These are phyloP conservation scores for Apiospora hydei DNA, from an alignment of 2,329 filamentous ascomycete species.

Conservation along the genomic window DNA sequence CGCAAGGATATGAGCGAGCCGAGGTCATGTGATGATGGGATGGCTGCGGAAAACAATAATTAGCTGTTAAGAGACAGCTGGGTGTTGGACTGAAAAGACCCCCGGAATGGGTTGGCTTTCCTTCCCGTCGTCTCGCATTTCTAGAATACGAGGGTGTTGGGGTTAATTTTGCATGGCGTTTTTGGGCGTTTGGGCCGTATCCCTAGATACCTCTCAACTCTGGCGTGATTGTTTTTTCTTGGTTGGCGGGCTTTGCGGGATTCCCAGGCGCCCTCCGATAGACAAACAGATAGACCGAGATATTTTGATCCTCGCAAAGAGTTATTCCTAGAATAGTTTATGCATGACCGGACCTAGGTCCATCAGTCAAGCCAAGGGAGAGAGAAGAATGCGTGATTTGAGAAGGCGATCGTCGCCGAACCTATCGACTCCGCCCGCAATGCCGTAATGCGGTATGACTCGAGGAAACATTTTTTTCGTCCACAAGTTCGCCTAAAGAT, in stretches of 20 bases:
- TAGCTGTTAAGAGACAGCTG: not conserved
- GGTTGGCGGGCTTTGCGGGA: not conserved
- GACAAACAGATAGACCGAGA: not conserved
- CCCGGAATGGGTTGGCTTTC: not conserved
- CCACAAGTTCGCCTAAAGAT: not conserved
- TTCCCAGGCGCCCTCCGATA: not conserved
- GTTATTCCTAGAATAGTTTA: slow-evolving; percentile 5
- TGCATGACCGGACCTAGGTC: not conserved
- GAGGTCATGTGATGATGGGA: slow-evolving; percentile 69
- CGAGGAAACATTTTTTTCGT: not conserved
- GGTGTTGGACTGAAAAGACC: not conserved
- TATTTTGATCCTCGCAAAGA: slow-evolving; percentile 10
- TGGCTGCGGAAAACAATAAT: not conserved
- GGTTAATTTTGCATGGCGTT: slow-evolving; percentile 2
- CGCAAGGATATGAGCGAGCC: slow-evolving; percentile 81
- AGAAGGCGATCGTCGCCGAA: not conserved
- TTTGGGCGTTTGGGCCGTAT: not conserved
- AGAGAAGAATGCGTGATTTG: not conserved
- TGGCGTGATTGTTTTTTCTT: not conserved
- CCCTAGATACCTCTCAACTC: slow-evolving; percentile 17
- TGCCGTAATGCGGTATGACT: slow-evolving; percentile 8
- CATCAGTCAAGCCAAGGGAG: not conserved
- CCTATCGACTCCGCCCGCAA: not conserved
- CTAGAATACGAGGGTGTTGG: not conserved
- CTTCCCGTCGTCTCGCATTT: not conserved